Percentiles rank a stretch among this genome's conserved stretches.
phyloP scores from a whole-genome alignment of 1,284 basidiomycete species.

The Anthracocystis panici-leucophaei region DNA sequence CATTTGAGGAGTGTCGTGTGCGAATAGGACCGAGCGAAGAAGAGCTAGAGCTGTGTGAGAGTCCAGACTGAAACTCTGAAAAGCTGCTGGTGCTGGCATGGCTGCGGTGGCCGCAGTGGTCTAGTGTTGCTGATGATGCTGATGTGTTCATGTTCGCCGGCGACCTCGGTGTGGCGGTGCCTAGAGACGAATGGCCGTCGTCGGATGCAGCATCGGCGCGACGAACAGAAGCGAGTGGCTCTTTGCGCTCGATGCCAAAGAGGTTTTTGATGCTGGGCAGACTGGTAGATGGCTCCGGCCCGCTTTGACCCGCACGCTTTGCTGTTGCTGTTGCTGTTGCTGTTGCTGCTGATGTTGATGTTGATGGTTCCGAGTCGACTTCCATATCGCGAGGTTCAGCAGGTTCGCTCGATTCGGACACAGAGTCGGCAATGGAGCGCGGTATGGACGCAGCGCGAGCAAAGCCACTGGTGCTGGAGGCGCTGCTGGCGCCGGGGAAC shows the following conservation, averaged over 20 bases:
- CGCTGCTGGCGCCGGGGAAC: conserved; percentile 42
- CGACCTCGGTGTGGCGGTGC: conserved; percentile 32
- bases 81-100: conserved; percentile 53
- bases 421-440: conserved; percentile 28
- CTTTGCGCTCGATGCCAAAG: conserved; percentile 43
- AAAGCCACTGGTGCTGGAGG: conserved; percentile 17
- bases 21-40: conserved; percentile 50
- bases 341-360: conserved; percentile 13
- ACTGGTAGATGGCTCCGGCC: conserved; percentile 27
- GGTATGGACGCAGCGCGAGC: conserved; percentile 28
- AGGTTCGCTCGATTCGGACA: conserved; percentile 26
- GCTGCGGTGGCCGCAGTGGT: conserved; percentile 36
- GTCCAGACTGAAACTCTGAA: conserved; percentile 41
- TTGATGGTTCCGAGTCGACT: conserved; percentile 29
- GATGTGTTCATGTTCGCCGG: conserved; percentile 22
- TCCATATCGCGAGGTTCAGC: conserved; percentile 38
- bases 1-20: conserved; percentile 40
- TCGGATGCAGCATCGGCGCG: conserved; percentile 27
- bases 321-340: conserved; percentile 20
- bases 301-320: conserved; percentile 16
- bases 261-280: conserved; percentile 53
- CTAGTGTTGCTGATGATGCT: conserved; percentile 17
- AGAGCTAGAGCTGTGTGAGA: conserved; percentile 37
- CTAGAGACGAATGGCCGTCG: conserved; percentile 30
- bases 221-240: conserved; percentile 39